Base-by-base conservation (phyloP, 148 eudicot genomes). In the Tetragonia tetragonoides region DNA sequence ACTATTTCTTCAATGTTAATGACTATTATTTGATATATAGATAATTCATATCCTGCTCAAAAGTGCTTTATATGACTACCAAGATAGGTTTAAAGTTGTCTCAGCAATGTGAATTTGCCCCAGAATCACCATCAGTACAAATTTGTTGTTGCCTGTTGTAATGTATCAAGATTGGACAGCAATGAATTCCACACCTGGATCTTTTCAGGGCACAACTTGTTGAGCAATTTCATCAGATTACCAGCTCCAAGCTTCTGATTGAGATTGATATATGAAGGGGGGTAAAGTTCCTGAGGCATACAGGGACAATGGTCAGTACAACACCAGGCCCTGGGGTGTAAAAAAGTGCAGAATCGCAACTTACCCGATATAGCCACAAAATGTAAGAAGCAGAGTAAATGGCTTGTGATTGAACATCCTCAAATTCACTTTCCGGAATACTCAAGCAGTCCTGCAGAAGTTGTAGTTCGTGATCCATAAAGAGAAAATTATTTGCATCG, bases 341-440 rank as follows among this genome's bases (percentile, higher is more conserved):
- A 59, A 23, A 12, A 28, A 37, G 49, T 17, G 73, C 17, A 49
- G 47, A 49, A 54, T 51, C 18, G 77, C 9, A 34, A 17, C 76
- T 70, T 87, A 93, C 98, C 92, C 76, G 87, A 37, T 78, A 77
- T 37, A 94, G 82, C 93, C 93, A 89, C 86, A 89, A 64, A 40
- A 91, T 66, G 84, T 92, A 94, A n/a, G 90, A 83, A 56, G 92
- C 89, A 66, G 92, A 82, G 77, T 84, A 86, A 20, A 62, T 80
- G 79, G 90, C 87, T n/a, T 92, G 95, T 51, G 94, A 87, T 78
- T 80, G 85, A 83, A 87, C 88, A 83, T 94, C 98, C 80, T 89
- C 98, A 40, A 89, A 94, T n/a, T 84, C 88, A 62, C 78, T 83
- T 21, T 85, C 86, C 1, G 86, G 85, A 74, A 92, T 83, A 57